Base-by-base conservation (phyloP, 768 basidiomycete species). In the Leucocoprinus birnbaumii region DNA sequence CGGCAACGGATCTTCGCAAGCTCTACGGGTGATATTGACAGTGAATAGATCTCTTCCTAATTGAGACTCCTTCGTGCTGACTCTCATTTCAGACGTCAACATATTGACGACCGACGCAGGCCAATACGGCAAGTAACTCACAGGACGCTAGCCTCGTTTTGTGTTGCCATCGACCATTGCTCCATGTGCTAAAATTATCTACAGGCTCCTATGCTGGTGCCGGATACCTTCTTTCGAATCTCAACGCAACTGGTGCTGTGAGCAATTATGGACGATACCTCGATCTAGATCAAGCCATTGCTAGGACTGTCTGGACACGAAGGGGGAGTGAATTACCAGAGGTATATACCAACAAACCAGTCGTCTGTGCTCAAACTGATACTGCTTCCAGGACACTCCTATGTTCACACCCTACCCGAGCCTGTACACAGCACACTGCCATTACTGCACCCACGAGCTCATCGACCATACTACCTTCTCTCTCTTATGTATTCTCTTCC, bases 161-260 rank as follows among this genome's bases (percentile, higher is more conserved):
- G 19, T 40, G n/a, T 57, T 44, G 44, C 35, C 31, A 11, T 11
- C 31, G 31, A n/a, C 44, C 6, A n/a, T 40, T 46, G 26, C 35
- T 45, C 7, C 42, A 25, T 37, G n/a, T 55, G 4, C 58, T 55
- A 48, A 55, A 48, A 49, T 22, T 48, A 48, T 10, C 26, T 18
- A 11, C 40, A 89, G 88, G 87, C 21, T 87, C 88, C 2, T 89
- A 85, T 59, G 75, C 82, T 2, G 82, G 82, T 4, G 83, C 88
- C 5, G 87, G 86, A 4, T 77, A 82, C 61, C 65, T 89, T 1
- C 56, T 87, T 2, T 74, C 80, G 0, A 80, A 75, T 9, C 58
- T 86, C 22, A 65, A 80, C 57, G 58, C 62, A 7, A 73, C 71
- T 1, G 78, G 71, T 0, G 27, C 67, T 4, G 63, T 75, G 3